Evolutionary conservation across 73 alveolate species (phyloP).

Genomic region (Tetrahymena borealis): DNA sequence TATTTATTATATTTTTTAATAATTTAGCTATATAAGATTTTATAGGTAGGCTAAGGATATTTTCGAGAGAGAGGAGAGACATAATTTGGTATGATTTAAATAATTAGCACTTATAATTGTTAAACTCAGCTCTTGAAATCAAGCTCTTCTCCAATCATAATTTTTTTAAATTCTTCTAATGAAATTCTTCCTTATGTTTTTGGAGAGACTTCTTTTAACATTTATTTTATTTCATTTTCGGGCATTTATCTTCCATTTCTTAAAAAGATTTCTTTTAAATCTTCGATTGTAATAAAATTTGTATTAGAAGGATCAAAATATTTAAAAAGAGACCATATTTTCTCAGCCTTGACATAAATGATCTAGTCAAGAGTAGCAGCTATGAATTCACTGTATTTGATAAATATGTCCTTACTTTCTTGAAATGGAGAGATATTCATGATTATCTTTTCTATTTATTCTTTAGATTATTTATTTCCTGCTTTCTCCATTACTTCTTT

Average conservation of each 20-base stretch:
- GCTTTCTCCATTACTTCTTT: conserved; percentile 59
- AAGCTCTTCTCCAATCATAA: not conserved
- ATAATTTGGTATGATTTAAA: not conserved
- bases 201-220: conserved; percentile 35
- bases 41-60: too few relatives aligned
- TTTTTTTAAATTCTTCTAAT: not conserved
- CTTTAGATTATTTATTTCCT: conserved; percentile 56
- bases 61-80: not conserved
- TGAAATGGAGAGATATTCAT: conserved; percentile 44
- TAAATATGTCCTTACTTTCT: conserved; percentile 35
- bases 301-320: conserved; percentile 22
- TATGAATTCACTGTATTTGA: conserved; percentile 53
- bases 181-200: not conserved
- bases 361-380: conserved; percentile 48
- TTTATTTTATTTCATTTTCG: conserved; percentile 17
- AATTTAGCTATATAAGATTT: too few relatives aligned
- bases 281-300: conserved; percentile 19
- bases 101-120: not conserved
- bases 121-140: not conserved
- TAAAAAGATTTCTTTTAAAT: conserved; percentile 32
- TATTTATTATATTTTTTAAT: too few relatives aligned
- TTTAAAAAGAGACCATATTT: conserved; percentile 34
- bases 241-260: conserved; percentile 37
- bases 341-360: not conserved
- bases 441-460: conserved; percentile 63